phyloP scores from a whole-genome alignment of 1,139 yeast species.

The Pichiaceae sp. region DNA sequence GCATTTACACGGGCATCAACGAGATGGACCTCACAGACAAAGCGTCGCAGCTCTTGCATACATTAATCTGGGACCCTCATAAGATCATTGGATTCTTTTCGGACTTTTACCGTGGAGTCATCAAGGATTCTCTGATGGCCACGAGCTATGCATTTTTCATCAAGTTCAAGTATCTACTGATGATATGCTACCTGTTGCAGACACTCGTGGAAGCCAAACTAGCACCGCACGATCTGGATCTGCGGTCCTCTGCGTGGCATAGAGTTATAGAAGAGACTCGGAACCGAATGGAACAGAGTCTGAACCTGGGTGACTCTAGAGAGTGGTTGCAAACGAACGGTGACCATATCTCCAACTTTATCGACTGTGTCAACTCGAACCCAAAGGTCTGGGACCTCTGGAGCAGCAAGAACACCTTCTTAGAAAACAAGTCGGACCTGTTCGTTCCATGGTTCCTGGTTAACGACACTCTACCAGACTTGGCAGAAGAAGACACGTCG shows the following conservation, averaged over 20 bases:
- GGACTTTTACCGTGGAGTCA: slow-evolving; percentile 8
- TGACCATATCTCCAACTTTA: too few species aligned
- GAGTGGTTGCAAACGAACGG: too few species aligned
- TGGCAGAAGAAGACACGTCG: too few species aligned
- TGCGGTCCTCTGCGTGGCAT: neutral
- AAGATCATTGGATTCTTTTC: slow-evolving; percentile 8
- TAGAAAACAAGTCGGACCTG: too few species aligned
- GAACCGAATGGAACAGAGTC: neutral
- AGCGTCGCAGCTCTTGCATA: slow-evolving; percentile 1
- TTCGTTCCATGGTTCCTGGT: too few species aligned
- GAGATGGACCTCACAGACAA: neutral
- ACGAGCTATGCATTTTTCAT: slow-evolving; percentile 10
- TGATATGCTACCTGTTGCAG: slow-evolving; percentile 13
- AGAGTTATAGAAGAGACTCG: neutral
- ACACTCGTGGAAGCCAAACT: slow-evolving; percentile 1
- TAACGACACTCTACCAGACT: too few species aligned
- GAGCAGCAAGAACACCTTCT: too few species aligned
- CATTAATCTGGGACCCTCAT: slow-evolving; percentile 4
- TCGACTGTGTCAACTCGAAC: too few species aligned
- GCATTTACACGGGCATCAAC: neutral
- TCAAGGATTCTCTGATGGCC: slow-evolving; percentile 2
- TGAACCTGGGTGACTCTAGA: neutral
- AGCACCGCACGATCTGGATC: neutral
- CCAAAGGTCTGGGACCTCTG: too few species aligned
- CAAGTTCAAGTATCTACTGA: slow-evolving; percentile 9